These are phyloP conservation scores for Coniferiporia weirii DNA, from an alignment of 1,284 basidiomycete genomes.

Conservation along the genomic window DNA sequence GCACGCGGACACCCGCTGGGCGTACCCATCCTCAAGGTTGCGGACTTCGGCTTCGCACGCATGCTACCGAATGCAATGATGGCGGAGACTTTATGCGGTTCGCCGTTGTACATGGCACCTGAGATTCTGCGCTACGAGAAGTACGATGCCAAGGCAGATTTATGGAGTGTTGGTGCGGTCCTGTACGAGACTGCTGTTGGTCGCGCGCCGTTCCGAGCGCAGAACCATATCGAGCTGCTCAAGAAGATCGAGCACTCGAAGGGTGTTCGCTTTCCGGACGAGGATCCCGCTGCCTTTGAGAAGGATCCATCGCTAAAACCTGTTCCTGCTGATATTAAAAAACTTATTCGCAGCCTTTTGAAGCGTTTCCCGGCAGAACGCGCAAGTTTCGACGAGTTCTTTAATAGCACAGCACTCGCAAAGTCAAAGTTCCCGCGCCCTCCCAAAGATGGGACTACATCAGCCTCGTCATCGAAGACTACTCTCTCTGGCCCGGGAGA, in stretches of 20 bases:
- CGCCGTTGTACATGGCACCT: slow-evolving; percentile 99
- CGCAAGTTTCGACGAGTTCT: slow-evolving; percentile 91
- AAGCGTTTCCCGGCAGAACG: slow-evolving; percentile 84
- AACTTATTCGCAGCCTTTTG: slow-evolving; percentile 77
- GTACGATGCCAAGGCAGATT: slow-evolving; percentile 95
- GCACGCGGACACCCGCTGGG: slow-evolving; percentile 85
- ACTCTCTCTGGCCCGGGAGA: slow-evolving; percentile 9
- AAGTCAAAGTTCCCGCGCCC: slow-evolving; percentile 66
- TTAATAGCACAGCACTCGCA: slow-evolving; percentile 75
- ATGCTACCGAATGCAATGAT: slow-evolving; percentile 88
- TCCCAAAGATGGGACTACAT: slow-evolving; percentile 28
- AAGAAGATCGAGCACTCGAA: slow-evolving; percentile 87
- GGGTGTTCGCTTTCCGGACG: slow-evolving; percentile 92
- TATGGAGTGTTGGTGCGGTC: slow-evolving; percentile 98
- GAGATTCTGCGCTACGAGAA: slow-evolving; percentile 97
- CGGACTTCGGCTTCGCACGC: slow-evolving; percentile 97
- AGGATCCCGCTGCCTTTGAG: slow-evolving; percentile 46
- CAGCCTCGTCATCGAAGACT: slow-evolving; percentile 23
- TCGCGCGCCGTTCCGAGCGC: slow-evolving; percentile 89
- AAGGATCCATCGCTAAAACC: slow-evolving; percentile 43
- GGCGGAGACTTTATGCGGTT: slow-evolving; percentile 97
- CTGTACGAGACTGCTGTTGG: slow-evolving; percentile 95
- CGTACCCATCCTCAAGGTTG: slow-evolving; percentile 92
- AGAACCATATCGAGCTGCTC: slow-evolving; percentile 93
- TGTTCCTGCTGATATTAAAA: slow-evolving; percentile 85